Conservation (phyloP, 768 basidiomycete species). For the Mycena indigotica region DNA sequence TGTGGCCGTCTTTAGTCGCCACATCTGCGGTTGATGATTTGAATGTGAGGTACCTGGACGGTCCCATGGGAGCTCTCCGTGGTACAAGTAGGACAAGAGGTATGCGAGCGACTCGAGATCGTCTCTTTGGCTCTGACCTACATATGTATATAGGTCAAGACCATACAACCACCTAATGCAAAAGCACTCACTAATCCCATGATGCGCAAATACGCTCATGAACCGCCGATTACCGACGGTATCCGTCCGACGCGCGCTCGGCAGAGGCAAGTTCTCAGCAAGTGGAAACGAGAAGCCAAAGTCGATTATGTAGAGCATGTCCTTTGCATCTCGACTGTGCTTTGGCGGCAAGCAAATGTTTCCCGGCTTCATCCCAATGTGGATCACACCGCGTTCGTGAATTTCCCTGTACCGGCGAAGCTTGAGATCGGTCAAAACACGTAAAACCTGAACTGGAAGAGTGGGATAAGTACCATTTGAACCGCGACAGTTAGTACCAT, state of each 20-base stretch:
- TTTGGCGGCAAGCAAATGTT: slow-evolving; percentile 33
- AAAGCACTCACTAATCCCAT: slow-evolving; percentile 30
- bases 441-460: background rate
- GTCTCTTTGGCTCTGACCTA: slow-evolving; percentile 37
- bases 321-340: background rate
- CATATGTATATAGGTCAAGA: background rate
- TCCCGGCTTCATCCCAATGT: slow-evolving; percentile 36
- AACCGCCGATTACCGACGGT: slow-evolving; percentile 33
- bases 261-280: slow-evolving; percentile 17
- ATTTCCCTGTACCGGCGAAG: slow-evolving; percentile 30
- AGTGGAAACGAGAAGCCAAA: slow-evolving; percentile 30
- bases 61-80: slow-evolving; percentile 36
- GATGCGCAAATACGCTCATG: slow-evolving; percentile 34
- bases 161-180: no score
- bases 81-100: slow-evolving; percentile 35
- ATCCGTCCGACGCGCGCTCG: slow-evolving; percentile 23
- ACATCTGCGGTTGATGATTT: slow-evolving; percentile 24
- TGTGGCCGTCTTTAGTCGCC: slow-evolving; percentile 33
- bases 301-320: slow-evolving; percentile 29
- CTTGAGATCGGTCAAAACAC: slow-evolving; percentile 13
- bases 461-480: slow-evolving; percentile 25
- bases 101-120: slow-evolving; percentile 41
- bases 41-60: background rate
- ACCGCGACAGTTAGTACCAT: slow-evolving; percentile 33
- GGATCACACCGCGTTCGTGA: slow-evolving; percentile 30